Evolutionary conservation across 1,139 yeast genomes (phyloP).

Genomic region (Wickerhamomyces sp.): DNA sequence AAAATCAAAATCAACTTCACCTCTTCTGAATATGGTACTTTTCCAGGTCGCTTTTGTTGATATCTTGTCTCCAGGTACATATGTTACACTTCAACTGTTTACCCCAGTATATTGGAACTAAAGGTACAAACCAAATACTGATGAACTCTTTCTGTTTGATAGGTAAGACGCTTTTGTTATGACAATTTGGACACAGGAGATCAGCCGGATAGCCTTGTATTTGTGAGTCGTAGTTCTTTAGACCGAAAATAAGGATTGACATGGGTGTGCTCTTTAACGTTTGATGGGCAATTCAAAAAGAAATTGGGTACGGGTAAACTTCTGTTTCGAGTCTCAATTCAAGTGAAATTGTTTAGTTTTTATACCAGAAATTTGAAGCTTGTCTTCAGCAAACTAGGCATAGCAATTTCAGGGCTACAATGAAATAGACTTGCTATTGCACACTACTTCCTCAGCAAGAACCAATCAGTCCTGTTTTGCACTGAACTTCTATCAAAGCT

Average conservation of each 20-base stretch:
- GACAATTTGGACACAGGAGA: slow-evolving; percentile 35
- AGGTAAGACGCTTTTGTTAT: slow-evolving; percentile 36
- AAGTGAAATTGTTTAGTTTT: too few relatives aligned
- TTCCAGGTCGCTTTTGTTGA: slow-evolving; percentile 30
- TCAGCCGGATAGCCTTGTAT: slow-evolving; percentile 20
- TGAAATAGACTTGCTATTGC: too few relatives aligned
- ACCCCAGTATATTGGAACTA: slow-evolving; percentile 43
- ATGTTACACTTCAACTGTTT: slow-evolving; percentile 37
- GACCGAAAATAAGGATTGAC: slow-evolving; percentile 29
- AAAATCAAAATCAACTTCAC: not conserved
- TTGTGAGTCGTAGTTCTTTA: slow-evolving; percentile 23
- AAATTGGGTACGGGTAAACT: too few relatives aligned
- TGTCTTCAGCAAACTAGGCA: too few relatives aligned
- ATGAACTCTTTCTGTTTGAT: slow-evolving; percentile 40
- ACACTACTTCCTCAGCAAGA: too few relatives aligned
- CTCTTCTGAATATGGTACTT: slow-evolving; percentile 24
- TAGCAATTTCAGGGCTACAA: too few relatives aligned
- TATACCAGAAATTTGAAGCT: too few relatives aligned
- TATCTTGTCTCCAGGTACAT: slow-evolving; percentile 42
- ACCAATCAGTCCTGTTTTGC: too few relatives aligned
- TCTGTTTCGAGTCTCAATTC: too few relatives aligned
- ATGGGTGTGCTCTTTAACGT: too few relatives aligned
- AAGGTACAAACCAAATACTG: slow-evolving; percentile 41
- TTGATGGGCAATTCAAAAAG: too few relatives aligned
- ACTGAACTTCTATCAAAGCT: too few relatives aligned